Percentiles rank a stretch among this genome's conserved stretches.
Evolutionary conservation across 768 basidiomycete species (phyloP).

Genomic region (Chalciporus piperatus): DNA sequence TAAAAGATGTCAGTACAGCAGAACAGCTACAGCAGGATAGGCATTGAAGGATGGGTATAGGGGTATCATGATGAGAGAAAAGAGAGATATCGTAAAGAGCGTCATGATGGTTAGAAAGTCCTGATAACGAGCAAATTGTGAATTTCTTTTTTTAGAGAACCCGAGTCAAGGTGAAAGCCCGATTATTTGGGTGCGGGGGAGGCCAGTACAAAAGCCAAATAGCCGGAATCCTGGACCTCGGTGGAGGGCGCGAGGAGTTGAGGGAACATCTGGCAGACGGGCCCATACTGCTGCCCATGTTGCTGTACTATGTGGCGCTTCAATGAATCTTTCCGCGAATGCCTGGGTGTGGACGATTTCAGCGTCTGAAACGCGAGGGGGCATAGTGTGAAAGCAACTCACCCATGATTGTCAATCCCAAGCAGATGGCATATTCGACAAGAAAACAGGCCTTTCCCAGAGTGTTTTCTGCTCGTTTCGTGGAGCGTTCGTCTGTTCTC

Average conservation of each 20-base stretch:
- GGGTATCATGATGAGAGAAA: background rate
- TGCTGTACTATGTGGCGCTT: background rate
- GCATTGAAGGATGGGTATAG: background rate
- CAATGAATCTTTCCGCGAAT: background rate
- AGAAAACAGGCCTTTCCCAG: background rate
- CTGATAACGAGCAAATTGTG: background rate
- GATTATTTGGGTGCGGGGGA: background rate
- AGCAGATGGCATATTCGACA: background rate
- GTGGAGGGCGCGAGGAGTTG: background rate
- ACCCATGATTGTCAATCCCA: background rate
- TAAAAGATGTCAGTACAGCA: background rate
- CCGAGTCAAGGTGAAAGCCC: too few relatives aligned
- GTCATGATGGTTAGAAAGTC: background rate
- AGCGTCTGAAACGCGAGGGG: background rate
- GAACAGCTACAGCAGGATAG: too few relatives aligned
- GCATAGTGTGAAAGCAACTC: background rate
- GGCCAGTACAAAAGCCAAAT: background rate
- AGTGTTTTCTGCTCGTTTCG: background rate
- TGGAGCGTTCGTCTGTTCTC: background rate
- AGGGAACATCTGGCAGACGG: background rate
- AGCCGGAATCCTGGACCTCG: background rate
- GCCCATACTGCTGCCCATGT: background rate
- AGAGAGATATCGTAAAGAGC: background rate
- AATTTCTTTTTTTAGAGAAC: background rate
- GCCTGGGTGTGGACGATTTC: background rate